Evolutionary conservation across 1,139 yeast species (phyloP).

Genomic region (Spencermartinsiella ligniputridi): DNA sequence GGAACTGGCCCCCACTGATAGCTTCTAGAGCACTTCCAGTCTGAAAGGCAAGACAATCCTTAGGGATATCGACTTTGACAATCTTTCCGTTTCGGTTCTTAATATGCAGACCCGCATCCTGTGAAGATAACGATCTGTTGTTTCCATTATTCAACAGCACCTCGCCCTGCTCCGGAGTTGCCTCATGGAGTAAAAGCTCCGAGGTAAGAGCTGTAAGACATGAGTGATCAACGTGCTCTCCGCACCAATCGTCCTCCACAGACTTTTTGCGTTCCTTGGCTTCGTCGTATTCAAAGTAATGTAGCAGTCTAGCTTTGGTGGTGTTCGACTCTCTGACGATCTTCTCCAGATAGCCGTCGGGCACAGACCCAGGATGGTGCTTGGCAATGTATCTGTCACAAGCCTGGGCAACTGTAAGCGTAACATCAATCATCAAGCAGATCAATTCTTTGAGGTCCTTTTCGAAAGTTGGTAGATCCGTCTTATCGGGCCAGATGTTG

Average conservation of each 20-base stretch:
- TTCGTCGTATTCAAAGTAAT: slow-evolving; percentile 39
- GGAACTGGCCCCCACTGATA: slow-evolving; percentile 47
- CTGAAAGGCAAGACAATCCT: slow-evolving; percentile 57
- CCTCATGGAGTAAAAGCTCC: slow-evolving; percentile 45
- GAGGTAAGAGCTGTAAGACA: slow-evolving; percentile 60
- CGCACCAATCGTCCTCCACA: slow-evolving; percentile 49
- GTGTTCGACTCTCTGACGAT: slow-evolving; percentile 50
- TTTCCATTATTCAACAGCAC: not conserved
- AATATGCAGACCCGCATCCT: slow-evolving; percentile 50
- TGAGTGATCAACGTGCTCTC: slow-evolving; percentile 61
- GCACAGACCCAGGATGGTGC: slow-evolving; percentile 1
- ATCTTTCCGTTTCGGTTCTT: slow-evolving; percentile 43
- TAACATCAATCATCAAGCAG: slow-evolving; percentile 47
- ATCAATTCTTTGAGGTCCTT: slow-evolving; percentile 34
- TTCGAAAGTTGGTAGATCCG: slow-evolving; percentile 27
- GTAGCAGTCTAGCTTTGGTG: slow-evolving; percentile 56
- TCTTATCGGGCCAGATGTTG: slow-evolving; percentile 57
- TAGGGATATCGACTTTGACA: slow-evolving; percentile 53
- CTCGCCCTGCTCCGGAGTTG: slow-evolving; percentile 1
- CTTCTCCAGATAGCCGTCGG: slow-evolving; percentile 37
- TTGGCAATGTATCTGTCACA: slow-evolving; percentile 45
- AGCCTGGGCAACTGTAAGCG: slow-evolving; percentile 47
- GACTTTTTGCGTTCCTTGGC: slow-evolving; percentile 1
- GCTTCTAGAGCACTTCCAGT: slow-evolving; percentile 60
- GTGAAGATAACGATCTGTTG: slow-evolving; percentile 24